Base-by-base conservation (phyloP, 768 basidiomycete species). In the Phanerodontia chrysosporium region DNA sequence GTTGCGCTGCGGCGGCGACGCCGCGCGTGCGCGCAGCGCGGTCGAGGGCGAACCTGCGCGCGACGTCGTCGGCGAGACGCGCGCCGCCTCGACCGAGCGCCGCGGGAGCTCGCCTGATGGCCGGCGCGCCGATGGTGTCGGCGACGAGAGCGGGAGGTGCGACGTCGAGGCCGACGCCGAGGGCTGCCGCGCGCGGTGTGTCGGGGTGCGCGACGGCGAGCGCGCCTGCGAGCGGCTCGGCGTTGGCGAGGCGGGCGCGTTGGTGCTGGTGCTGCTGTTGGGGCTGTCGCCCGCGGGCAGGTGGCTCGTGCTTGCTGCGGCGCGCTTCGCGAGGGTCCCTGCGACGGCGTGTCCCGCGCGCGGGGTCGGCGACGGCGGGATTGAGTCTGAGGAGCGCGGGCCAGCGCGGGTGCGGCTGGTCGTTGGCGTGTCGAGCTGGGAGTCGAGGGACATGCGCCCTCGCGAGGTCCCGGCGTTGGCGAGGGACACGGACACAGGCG, bases 101-200 rank as follows among this genome's bases (percentile, higher is more conserved):
- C 46, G 46, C 18, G 24, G 46, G 46, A 48, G 6, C 24, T 24
- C 46, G 46, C 66, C 67, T 49, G 69, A 53, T 25, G 69, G 58
- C 3, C 74, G 68, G 13, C 78, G 65, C 35, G 65, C 66, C 18
- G 39, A n/a, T n/a, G n/a, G 6, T 10, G 69, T 63, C 12, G 71
- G 62, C 7, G 69, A 65, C 29, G 65, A 69, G 9, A 79, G 70
- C n/a, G 81, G 80, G 52, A 83, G 72, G 62, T 82, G 79, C 1
- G 83, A 78, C 2, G 80, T 70, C 3, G 85, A 84, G 5, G 77
- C 64, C 1, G 85, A 83, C 4, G 75, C n/a, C n/a, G n/a, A n/a
- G n/a, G n/a, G 39, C 39, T 42, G 39, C 4, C 79, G 65, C 28
- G 78, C 76, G 59, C 79, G 77, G 27, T 73, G 74, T 10, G 73